A percentile compares a stretch with the other conserved stretches of the same genome.
Evolutionary conservation across 768 basidiomycete species (phyloP).

Genomic region (Saitozyma sp.): DNA sequence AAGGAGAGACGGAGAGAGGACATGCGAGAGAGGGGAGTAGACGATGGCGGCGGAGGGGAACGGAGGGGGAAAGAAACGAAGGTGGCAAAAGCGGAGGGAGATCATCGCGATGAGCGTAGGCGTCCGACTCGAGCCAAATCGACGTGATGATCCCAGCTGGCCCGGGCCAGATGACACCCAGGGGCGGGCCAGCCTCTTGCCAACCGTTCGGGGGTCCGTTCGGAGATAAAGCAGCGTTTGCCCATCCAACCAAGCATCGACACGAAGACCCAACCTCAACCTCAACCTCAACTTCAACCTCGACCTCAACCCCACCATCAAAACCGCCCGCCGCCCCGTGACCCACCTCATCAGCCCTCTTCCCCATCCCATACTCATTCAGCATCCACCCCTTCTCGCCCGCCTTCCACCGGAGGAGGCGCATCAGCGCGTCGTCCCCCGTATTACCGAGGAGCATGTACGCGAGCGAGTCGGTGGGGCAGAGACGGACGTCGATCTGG

Average conservation of each 20-base stretch:
- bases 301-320: constrained; percentile 1
- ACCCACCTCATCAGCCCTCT: constrained; percentile 8
- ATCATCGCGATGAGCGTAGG: no score
- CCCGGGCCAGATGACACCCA: no score
- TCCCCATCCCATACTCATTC: constrained; percentile 51
- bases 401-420: constrained; percentile 36
- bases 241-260: neutral
- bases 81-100: no score
- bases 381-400: constrained; percentile 34
- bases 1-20: no score
- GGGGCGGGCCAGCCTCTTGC: neutral
- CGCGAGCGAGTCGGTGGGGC: constrained; percentile 32
- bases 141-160: no score
- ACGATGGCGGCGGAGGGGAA: no score
- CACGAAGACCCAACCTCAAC: constrained; percentile 2
- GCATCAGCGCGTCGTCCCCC: constrained; percentile 49
- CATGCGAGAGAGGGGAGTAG: no score
- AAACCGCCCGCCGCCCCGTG: constrained; percentile 6
- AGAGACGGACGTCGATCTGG: constrained; percentile 48
- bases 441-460: constrained; percentile 49
- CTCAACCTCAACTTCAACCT: constrained; percentile 4
- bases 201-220: neutral
- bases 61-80: no score
- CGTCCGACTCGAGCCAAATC: no score
- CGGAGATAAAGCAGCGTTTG: neutral